Conservation (phyloP, 108 stramenopile genomes). For the Cyclotella choctawhatcheeana region DNA sequence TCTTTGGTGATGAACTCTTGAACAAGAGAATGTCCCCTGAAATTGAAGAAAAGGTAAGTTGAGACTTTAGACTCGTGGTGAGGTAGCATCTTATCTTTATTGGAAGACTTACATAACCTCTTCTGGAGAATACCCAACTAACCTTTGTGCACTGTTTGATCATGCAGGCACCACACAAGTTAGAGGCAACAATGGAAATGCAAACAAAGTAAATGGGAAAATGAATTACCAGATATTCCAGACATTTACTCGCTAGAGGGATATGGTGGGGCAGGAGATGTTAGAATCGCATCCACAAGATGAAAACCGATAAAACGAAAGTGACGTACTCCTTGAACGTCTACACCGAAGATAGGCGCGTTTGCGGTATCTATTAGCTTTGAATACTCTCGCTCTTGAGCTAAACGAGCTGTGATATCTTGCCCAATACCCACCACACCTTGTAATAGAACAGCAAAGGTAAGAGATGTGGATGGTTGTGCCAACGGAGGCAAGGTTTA, state of each 20-base stretch:
- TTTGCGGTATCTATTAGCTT: constrained; percentile 75
- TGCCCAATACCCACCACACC: constrained; percentile 12
- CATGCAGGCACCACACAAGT: too few relatives aligned
- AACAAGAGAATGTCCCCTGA: constrained; percentile 41
- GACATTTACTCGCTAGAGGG: background rate
- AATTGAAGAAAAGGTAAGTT: too few relatives aligned
- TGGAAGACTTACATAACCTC: too few relatives aligned
- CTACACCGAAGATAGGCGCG: constrained; percentile 82
- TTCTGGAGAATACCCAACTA: constrained; percentile 36
- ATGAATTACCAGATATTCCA: background rate
- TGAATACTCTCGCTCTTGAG: constrained; percentile 41
- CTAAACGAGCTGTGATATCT: constrained; percentile 58
- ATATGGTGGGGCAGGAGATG: background rate
- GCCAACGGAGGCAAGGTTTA: too few relatives aligned
- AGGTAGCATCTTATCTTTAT: too few relatives aligned
- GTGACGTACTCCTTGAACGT: constrained; percentile 45
- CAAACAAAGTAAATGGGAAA: too few relatives aligned
- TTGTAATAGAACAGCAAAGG: background rate
- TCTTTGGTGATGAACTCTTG: constrained; percentile 38
- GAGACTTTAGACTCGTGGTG: too few relatives aligned
- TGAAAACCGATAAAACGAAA: background rate
- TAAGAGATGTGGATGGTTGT: too few relatives aligned
- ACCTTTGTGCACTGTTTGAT: constrained; percentile 6
- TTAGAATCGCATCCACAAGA: background rate
- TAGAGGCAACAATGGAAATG: too few relatives aligned